These are phyloP conservation scores for Talaromyces wortmannii DNA, from an alignment of 495 filamentous ascomycete genomes.

Conservation along the genomic window DNA sequence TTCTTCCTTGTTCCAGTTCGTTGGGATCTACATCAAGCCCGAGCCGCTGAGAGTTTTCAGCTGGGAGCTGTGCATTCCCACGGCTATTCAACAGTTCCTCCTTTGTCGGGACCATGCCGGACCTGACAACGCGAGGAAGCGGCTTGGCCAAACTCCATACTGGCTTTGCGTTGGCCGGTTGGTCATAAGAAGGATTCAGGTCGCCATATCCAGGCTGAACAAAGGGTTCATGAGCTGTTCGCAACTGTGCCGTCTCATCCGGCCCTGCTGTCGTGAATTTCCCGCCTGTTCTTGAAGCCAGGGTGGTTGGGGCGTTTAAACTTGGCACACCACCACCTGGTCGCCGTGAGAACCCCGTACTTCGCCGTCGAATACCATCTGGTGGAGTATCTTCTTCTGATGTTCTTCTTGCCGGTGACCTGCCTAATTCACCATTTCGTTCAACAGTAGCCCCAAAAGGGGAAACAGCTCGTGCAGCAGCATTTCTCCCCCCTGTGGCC, in stretches of 20 bases:
- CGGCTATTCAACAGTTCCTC: slow-evolving; percentile 25
- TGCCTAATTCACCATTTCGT: neutral
- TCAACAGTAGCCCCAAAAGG: neutral
- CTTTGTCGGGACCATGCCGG: slow-evolving; percentile 36
- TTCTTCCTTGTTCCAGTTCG: slow-evolving; percentile 28
- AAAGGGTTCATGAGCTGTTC: slow-evolving; percentile 29
- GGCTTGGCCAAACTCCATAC: slow-evolving; percentile 44
- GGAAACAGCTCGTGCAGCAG: neutral
- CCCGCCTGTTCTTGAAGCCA: slow-evolving; percentile 23
- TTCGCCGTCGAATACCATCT: slow-evolving; percentile 14
- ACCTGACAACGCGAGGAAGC: slow-evolving; percentile 38
- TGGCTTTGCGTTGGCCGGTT: slow-evolving; percentile 30
- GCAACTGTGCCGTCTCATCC: slow-evolving; percentile 27
- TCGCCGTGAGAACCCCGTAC: slow-evolving; percentile 12
- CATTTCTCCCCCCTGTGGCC: neutral
- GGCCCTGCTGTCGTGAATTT: slow-evolving; percentile 31
- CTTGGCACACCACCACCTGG: slow-evolving; percentile 15
- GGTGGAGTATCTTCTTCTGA: neutral
- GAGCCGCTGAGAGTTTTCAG: slow-evolving; percentile 25
- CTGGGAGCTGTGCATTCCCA: slow-evolving; percentile 19
- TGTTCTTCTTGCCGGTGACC: neutral
- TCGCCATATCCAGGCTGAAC: slow-evolving; percentile 37
- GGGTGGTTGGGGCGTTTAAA: slow-evolving; percentile 18
- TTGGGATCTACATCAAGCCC: slow-evolving; percentile 32
- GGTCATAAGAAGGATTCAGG: slow-evolving; percentile 38